Evolutionary conservation across 148 eudicot species (phyloP), one percentile per base, ranked within the genome.

Genomic region (Silene uniflora): DNA sequence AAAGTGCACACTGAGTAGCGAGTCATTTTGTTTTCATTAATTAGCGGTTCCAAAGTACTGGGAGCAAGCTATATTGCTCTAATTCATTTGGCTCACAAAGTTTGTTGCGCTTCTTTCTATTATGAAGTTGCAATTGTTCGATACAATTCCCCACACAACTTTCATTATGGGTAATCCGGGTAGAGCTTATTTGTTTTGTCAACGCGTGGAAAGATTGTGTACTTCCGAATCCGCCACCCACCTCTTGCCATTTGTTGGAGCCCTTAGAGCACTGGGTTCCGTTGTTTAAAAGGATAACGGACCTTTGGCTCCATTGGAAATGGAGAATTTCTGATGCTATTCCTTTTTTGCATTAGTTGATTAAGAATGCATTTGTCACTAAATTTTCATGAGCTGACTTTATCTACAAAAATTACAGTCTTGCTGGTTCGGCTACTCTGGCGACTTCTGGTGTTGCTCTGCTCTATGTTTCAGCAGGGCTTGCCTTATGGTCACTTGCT

Each of bases 391-490:
- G 32, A 46, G 17, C 73, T 67, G 67, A 67, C 69, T 27, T 49
- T 10, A 42, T 24, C 22, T 76, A 65, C 62, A 52, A 67, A 73
- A 67, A 70, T 59, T 83, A 80, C 89, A 91, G 97, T 74, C 82
- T 92, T 42, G 75, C 84, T 73, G 83, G 83, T 18, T 79, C 84
- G 61, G 92, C 81, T 65, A 29, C 82, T 52, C 84, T 89, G 49
- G 89, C 79, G 46, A 80, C 86, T 77, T 89, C 93, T 75, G 98
- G 98, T 81, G 89, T 90, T 39, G 76, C 65, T 21, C 86, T 92
- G 85, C 97, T 94, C 25, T 92, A 91, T 70, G 18, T 89, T 62
- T 94, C 98, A 58, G 98, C 98, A 4, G 86, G 96, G 87, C 96
- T 94, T 67, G 90, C 98, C 56, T 83, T 90, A 67, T 94, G 98